Conservation (phyloP, 2,329 filamentous ascomycete genomes). For the Tolypocladium endophyticum region DNA sequence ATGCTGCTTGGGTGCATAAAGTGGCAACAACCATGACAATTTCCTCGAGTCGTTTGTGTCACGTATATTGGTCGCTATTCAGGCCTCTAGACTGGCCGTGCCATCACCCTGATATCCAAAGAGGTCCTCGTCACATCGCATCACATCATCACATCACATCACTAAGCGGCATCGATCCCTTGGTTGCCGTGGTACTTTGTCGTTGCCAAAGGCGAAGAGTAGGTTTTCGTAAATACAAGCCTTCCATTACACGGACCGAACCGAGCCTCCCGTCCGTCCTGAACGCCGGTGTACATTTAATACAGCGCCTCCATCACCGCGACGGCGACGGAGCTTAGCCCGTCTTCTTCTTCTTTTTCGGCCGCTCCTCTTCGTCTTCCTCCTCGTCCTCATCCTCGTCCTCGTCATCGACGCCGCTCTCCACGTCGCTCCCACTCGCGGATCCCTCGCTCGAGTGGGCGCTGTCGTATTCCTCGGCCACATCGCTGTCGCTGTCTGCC, state of each 20-base stretch:
- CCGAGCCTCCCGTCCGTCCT: neutral
- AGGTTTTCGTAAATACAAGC: neutral
- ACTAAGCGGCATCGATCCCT: neutral
- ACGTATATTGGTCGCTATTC: too few species aligned
- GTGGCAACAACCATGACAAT: neutral
- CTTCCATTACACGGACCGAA: neutral
- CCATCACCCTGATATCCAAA: neutral
- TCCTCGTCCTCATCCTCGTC: conserved; percentile 32
- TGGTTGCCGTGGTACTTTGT: neutral
- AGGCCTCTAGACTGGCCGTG: neutral
- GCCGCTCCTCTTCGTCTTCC: conserved; percentile 29
- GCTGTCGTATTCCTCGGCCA: conserved; percentile 92
- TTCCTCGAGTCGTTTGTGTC: neutral
- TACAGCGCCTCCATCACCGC: neutral
- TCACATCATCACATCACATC: too few species aligned
- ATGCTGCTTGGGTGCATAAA: too few species aligned
- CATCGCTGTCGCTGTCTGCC: conserved; percentile 84
- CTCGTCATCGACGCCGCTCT: conserved; percentile 36
- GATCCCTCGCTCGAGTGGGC: conserved; percentile 77
- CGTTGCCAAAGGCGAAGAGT: neutral
- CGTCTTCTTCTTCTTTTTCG: conserved; percentile 40
- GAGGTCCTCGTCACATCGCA: neutral
- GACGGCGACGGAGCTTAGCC: conserved; percentile 8
- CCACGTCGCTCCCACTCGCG: conserved; percentile 48
- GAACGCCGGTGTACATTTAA: neutral